Conservation (phyloP, 192 early-diverging fungal species). For the Umbelopsis sp. region DNA sequence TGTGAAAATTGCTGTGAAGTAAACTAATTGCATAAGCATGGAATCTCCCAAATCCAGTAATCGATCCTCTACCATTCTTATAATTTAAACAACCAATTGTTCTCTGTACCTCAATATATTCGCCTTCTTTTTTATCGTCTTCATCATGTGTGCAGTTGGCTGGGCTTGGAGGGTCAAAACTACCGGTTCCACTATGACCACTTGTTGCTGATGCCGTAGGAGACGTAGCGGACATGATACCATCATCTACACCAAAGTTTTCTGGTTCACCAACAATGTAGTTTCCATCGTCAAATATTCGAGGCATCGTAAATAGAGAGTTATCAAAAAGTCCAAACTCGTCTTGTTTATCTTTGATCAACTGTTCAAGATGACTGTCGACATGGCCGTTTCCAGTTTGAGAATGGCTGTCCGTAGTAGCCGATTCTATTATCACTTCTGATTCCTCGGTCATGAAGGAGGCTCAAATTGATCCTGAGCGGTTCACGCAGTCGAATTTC, state of each 20-base stretch:
- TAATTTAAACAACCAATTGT: not conserved
- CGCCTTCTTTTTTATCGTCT: not conserved
- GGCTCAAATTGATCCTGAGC: not conserved
- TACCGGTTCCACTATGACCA: constrained; percentile 2
- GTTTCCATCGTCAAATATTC: constrained; percentile 13
- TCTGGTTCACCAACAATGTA: constrained; percentile 8
- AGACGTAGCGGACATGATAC: not conserved
- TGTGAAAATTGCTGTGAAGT: constrained; percentile 10
- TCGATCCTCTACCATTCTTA: not conserved
- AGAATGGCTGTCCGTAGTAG: not conserved
- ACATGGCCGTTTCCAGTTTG: not conserved
- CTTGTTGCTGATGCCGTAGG: constrained; percentile 9
- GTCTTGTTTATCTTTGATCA: not conserved
- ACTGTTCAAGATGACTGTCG: not conserved
- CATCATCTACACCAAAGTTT: not conserved
- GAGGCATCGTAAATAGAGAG: not conserved
- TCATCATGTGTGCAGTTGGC: not conserved
- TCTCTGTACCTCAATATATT: not conserved
- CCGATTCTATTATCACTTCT: not conserved
- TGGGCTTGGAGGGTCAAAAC: constrained; percentile 8
- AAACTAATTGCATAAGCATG: constrained; percentile 6
- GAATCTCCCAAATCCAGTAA: constrained; percentile 2
- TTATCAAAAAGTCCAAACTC: constrained; percentile 4
- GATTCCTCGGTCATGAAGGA: not conserved
- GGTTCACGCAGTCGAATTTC: not conserved